A percentile compares a stretch with the other conserved stretches of the same genome.
phyloP scores from a whole-genome alignment of 2,329 filamentous ascomycete species.

The Verticillium tricorpus region DNA sequence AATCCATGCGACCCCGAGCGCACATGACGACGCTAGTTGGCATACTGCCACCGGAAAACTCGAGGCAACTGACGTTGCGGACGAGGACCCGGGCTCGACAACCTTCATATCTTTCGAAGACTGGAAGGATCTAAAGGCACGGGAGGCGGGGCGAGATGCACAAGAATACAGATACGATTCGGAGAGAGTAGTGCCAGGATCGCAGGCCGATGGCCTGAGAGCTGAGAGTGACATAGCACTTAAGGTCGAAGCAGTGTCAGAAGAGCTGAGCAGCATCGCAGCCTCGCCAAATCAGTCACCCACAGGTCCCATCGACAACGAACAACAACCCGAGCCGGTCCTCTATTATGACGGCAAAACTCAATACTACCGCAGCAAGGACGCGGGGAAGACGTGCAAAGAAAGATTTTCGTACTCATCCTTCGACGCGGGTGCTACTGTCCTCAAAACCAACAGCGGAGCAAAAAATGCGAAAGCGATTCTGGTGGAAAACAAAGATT shows the following conservation, averaged over 20 bases:
- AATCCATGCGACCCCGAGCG: background rate
- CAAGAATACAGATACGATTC: conserved; percentile 33
- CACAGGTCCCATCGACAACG: conserved; percentile 14
- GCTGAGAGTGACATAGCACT: conserved; percentile 80
- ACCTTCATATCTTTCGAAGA: conserved; percentile 97
- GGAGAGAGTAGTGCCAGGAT: background rate
- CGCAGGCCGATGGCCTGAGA: background rate
- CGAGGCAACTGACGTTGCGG: conserved; percentile 13
- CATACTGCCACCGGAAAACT: background rate
- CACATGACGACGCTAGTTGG: too few species aligned
- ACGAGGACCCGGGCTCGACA: conserved; percentile 16
- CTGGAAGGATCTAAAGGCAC: conserved; percentile 93
- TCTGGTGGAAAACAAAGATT: conserved; percentile 94
- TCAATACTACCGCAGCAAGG: conserved; percentile 70
- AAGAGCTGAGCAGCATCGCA: conserved; percentile 28
- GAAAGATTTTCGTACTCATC: conserved; percentile 97
- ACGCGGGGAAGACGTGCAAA: conserved; percentile 96
- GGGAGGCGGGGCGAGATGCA: conserved; percentile 69
- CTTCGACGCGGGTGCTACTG: conserved; percentile 91
- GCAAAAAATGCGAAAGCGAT: conserved; percentile 86
- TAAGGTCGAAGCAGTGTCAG: conserved; percentile 46
- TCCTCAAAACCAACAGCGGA: conserved; percentile 82
- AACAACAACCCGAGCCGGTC: conserved; percentile 32
- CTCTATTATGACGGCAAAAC: conserved; percentile 43
- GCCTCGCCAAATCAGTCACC: conserved; percentile 6